A percentile compares a stretch with the other conserved stretches of the same genome.
phyloP scores from a whole-genome alignment of 2,329 filamentous ascomycete species.

The Calonectria pauciramosa region DNA sequence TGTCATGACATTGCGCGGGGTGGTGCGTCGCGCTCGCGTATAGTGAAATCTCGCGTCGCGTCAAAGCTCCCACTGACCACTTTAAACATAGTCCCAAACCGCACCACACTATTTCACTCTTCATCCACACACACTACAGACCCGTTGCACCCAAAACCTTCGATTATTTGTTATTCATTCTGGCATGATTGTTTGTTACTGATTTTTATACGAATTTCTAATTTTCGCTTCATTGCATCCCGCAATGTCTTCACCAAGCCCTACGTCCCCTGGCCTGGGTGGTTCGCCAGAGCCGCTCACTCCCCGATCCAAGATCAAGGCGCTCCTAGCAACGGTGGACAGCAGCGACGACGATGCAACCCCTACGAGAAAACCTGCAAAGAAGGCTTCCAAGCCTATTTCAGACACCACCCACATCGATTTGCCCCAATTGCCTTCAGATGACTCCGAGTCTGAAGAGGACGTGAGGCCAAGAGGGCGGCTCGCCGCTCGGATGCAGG shows the following conservation, averaged over 20 bases:
- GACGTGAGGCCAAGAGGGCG: conserved; percentile 70
- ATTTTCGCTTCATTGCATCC: conserved; percentile 18
- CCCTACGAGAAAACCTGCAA: conserved; percentile 27
- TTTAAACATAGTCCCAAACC: conserved; percentile 34
- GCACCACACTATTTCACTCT: conserved; percentile 11
- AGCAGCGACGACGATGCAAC: conserved; percentile 62
- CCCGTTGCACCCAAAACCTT: not conserved
- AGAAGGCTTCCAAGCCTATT: conserved; percentile 31
- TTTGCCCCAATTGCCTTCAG: conserved; percentile 35
- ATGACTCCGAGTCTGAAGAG: conserved; percentile 55
- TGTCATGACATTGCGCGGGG: conserved; percentile 35
- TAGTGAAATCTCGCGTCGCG: conserved; percentile 47
- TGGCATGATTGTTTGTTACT: not conserved
- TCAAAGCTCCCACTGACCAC: conserved; percentile 47
- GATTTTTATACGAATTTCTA: not conserved
- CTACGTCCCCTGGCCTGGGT: conserved; percentile 59
- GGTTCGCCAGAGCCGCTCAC: conserved; percentile 61
- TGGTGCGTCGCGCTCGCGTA: conserved; percentile 45
- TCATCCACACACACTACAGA: conserved; percentile 20
- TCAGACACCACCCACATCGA: conserved; percentile 12
- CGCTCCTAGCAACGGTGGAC: conserved; percentile 65
- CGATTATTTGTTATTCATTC: conserved; percentile 8
- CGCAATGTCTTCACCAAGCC: conserved; percentile 64
- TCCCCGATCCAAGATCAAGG: conserved; percentile 68
- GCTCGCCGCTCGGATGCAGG: conserved; percentile 75